phyloP scores from a whole-genome alignment of 176 grass and related monocot species.

The Musa troglodytarum region DNA sequence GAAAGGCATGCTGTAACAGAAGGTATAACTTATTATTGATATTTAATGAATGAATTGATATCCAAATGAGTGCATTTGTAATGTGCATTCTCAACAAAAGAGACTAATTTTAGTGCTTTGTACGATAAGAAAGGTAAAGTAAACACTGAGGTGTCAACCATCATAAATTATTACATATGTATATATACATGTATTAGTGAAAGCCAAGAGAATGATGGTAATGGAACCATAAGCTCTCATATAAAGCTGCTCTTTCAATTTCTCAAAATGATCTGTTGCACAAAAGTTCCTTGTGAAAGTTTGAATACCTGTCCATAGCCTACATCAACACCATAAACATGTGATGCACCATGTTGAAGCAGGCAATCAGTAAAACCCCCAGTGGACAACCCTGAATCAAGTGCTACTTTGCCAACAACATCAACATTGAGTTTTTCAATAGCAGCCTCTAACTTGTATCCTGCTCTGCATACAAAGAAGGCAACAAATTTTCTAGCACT shows the following conservation, averaged over 20 bases:
- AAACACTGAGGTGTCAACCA: no score
- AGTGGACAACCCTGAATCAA: conserved; percentile 97
- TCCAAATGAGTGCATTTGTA: no score
- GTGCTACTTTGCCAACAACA: conserved; percentile 73
- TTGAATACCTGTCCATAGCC: conserved; percentile 85
- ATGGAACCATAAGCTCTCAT: no score
- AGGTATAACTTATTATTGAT: no score
- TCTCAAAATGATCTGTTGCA: background rate
- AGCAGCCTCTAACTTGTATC: conserved; percentile 96
- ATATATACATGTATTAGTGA: no score
- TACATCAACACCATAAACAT: conserved; percentile 96
- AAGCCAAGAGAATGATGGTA: no score
- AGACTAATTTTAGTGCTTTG: no score
- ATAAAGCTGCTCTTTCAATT: background rate
- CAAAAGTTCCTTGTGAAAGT: background rate
- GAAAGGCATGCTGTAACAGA: no score
- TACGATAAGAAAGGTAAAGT: no score
- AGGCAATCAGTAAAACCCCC: conserved; percentile 95
- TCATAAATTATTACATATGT: no score
- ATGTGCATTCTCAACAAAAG: no score
- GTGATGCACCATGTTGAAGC: conserved; percentile 72
- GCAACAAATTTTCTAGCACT: background rate
- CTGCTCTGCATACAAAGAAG: conserved; percentile 48
- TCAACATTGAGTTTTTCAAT: conserved; percentile 71
- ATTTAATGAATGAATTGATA: no score